Percentiles rank a stretch among this genome's conserved stretches.
Evolutionary conservation across 163 green algal genomes (phyloP).

Genomic region (Scenedesmus sp.): DNA sequence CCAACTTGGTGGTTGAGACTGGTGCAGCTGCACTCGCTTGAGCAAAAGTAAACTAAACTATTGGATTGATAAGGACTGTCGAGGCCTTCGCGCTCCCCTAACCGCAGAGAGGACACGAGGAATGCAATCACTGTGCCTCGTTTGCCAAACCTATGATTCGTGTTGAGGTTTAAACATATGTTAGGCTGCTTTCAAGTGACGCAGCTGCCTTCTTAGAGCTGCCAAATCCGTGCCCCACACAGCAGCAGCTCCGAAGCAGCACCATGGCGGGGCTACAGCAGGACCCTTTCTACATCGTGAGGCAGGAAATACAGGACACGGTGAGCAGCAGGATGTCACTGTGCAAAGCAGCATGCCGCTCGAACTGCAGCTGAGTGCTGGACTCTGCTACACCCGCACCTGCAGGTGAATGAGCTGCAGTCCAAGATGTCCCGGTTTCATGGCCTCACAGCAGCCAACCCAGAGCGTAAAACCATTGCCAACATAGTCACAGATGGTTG

Average conservation of each 20-base stretch:
- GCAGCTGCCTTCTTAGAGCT: neutral
- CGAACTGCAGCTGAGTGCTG: neutral
- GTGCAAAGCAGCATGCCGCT: neutral
- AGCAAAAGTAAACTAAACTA: neutral
- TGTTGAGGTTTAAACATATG: neutral
- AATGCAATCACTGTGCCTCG: neutral
- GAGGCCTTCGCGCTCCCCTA: neutral
- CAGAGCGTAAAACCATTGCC: constrained; percentile 62
- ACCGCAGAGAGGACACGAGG: neutral
- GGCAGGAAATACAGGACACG: constrained; percentile 70
- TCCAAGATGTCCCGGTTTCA: constrained; percentile 69
- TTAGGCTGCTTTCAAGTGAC: neutral
- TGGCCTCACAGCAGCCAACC: constrained; percentile 61
- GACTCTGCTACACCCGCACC: neutral
- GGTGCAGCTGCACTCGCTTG: neutral
- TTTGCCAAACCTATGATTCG: neutral
- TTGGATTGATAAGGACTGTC: too few relatives aligned
- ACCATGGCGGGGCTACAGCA: constrained; percentile 35
- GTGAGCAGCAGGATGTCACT: neutral
- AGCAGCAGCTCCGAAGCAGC: neutral
- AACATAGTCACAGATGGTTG: constrained; percentile 59
- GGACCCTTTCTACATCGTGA: constrained; percentile 76
- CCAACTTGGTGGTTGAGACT: neutral
- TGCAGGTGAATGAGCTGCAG: constrained; percentile 68
- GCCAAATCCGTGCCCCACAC: neutral